Percentiles rank a stretch among this genome's conserved stretches.
These are phyloP conservation scores for Aspergillus pseudotamarii DNA, from an alignment of 2,329 filamentous ascomycete genomes.

Conservation along the genomic window DNA sequence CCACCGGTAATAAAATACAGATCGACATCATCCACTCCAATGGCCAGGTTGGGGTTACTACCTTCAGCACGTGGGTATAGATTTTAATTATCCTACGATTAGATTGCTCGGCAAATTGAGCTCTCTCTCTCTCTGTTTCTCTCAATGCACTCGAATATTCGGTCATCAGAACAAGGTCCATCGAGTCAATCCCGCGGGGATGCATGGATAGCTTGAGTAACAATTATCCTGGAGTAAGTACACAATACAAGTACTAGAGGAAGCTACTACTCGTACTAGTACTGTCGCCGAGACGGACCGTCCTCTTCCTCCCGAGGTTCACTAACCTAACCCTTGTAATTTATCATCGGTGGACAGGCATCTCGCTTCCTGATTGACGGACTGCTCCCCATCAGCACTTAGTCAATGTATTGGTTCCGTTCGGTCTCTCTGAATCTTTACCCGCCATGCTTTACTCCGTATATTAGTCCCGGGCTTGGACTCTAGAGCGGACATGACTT, in stretches of 20 bases:
- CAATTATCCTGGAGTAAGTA: too few species aligned
- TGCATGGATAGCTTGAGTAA: not conserved
- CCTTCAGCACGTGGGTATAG: not conserved
- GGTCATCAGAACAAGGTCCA: not conserved
- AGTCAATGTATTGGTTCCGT: not conserved
- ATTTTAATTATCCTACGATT: not conserved
- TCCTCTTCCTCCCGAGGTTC: not conserved
- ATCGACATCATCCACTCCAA: not conserved
- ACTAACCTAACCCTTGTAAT: not conserved
- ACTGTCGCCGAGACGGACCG: not conserved
- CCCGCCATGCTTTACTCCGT: not conserved
- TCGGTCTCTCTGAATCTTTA: not conserved
- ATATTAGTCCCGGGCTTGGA: not conserved
- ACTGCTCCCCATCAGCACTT: not conserved
- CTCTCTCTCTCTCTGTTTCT: too few species aligned
- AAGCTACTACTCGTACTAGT: too few species aligned
- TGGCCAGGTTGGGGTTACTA: not conserved
- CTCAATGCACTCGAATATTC: not conserved
- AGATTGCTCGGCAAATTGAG: too few species aligned
- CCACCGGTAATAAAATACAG: not conserved
- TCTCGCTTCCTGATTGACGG: not conserved
- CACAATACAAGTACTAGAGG: too few species aligned
- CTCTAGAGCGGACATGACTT: not conserved
- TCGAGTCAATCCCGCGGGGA: not conserved
- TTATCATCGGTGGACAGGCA: not conserved